Conservation (phyloP, 2,329 filamentous ascomycete genomes). For the Dothideomycetidae sp. region DNA sequence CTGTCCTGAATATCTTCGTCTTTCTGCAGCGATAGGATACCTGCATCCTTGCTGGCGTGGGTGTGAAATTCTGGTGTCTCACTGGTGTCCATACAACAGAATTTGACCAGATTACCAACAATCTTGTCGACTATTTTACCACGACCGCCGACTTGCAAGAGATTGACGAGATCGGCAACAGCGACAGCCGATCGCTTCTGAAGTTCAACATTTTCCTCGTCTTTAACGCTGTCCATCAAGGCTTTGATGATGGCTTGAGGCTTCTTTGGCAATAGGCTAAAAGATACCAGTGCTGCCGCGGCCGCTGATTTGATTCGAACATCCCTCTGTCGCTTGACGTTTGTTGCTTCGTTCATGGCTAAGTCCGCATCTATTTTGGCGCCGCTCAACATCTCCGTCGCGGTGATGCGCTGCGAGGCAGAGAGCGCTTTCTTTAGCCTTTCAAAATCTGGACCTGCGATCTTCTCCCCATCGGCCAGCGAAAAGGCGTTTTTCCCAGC, state of each 20-base stretch:
- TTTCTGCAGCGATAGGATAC: conserved; percentile 86
- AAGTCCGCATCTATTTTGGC: conserved; percentile 54
- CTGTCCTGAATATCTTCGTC: conserved; percentile 94
- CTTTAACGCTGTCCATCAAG: conserved; percentile 97
- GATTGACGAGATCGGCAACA: conserved; percentile 69
- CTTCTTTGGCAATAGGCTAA: conserved; percentile 81
- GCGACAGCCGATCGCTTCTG: conserved; percentile 76
- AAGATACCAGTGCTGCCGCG: conserved; percentile 76
- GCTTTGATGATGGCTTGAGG: conserved; percentile 85
- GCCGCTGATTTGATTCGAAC: conserved; percentile 74
- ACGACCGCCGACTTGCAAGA: conserved; percentile 68
- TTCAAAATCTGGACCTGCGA: conserved; percentile 73
- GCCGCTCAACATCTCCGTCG: conserved; percentile 63
- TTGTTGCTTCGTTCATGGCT: conserved; percentile 66
- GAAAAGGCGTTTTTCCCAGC: conserved; percentile 90
- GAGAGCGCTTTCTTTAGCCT: conserved; percentile 77
- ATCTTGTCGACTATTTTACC: conserved; percentile 87
- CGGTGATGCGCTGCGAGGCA: conserved; percentile 74
- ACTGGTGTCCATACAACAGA: conserved; percentile 92
- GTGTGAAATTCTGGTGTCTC: conserved; percentile 91
- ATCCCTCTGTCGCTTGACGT: conserved; percentile 68
- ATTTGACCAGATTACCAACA: conserved; percentile 88
- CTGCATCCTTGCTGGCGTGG: conserved; percentile 62
- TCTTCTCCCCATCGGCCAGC: conserved; percentile 72
- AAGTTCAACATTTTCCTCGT: conserved; percentile 78